Base-by-base conservation (phyloP, 1,284 basidiomycete genomes). In the Jaminaea rosea region DNA sequence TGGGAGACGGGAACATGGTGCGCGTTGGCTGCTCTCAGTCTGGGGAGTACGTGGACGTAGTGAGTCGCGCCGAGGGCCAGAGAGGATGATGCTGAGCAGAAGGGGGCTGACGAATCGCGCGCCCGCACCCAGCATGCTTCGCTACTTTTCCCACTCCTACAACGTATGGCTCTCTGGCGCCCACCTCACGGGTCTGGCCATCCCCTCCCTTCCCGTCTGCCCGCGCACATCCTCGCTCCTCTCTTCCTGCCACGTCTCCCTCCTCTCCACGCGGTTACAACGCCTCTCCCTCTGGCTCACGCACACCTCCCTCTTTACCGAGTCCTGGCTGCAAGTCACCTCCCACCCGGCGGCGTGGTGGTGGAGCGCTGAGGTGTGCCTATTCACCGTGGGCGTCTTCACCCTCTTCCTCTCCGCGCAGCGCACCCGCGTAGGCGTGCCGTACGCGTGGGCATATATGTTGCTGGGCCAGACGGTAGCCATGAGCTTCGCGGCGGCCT, bases 401-500 rank as follows among this genome's bases (percentile, higher is more conserved):
- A 82, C 82, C 0, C 75, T 81, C 0, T 79, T 84, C 51, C 69
- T 86, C 4, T 78, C 77, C 79, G 85, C 77, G 80, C 84, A 83
- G 55, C 48, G 77, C 62, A 3, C 24, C 24, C 15, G 26, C 46
- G 39, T n/a, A 23, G 21, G 19, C 39, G 44, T 34, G 17, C 80
- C 78, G 55, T 77, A 80, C 53, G 60, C 81, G 0, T 83, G 82
- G 81, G 82, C 81, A 0, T 86, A 84, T 74, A 85, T 86, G 84
- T 75, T 86, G 32, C 78, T 87, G 3, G 85, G 84, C 5, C 84
- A 86, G 72, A 67, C 85, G 13, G 84, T 86, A 45, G 84, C 85
- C 32, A 83, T 86, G 41, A 83, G 82, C 11, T 82, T 86, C 32
- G 82, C 84, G 2, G 79, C 80, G 8, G 82, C 81, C 52, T 78